These are phyloP conservation scores for Carex kokanica DNA, from an alignment of 176 grass and related monocot genomes.

Conservation along the genomic window DNA sequence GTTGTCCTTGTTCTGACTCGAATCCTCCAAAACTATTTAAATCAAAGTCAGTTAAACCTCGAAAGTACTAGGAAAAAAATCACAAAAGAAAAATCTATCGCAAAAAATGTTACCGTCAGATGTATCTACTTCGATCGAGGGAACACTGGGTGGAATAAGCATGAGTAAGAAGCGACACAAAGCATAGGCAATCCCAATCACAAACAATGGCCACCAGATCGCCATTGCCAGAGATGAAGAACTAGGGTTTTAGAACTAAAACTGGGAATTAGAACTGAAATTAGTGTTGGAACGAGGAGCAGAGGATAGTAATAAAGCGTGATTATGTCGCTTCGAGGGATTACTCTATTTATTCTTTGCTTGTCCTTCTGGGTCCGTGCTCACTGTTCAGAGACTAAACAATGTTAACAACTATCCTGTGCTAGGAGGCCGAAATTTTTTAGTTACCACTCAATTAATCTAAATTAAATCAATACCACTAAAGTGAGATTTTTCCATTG, in stretches of 20 bases:
- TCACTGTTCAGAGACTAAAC: too few relatives aligned
- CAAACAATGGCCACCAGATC: conserved; percentile 93
- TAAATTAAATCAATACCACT: too few relatives aligned
- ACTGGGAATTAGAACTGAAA: neutral
- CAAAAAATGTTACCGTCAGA: conserved; percentile 54
- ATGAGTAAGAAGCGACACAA: conserved; percentile 84
- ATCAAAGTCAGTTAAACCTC: conserved; percentile 20
- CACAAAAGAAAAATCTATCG: neutral
- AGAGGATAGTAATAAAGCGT: neutral
- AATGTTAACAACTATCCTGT: neutral
- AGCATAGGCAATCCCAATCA: conserved; percentile 67
- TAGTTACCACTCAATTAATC: too few relatives aligned
- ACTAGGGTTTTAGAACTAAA: conserved; percentile 30
- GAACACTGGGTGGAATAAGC: conserved; percentile 88
- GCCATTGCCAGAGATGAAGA: conserved; percentile 37
- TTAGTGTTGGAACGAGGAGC: neutral
- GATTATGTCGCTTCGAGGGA: neutral
- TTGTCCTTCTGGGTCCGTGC: too few relatives aligned
- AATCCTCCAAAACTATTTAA: conserved; percentile 68
- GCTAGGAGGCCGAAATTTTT: too few relatives aligned
- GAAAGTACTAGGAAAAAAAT: conserved; percentile 16
- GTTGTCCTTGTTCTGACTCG: conserved; percentile 70
- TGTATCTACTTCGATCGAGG: conserved; percentile 90
- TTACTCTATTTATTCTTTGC: neutral
- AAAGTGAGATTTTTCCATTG: too few relatives aligned